Evolutionary conservation across 2,329 filamentous ascomycete species (phyloP), one percentile per base, ranked within the genome.

Genomic region (Macrophomina tecta): DNA sequence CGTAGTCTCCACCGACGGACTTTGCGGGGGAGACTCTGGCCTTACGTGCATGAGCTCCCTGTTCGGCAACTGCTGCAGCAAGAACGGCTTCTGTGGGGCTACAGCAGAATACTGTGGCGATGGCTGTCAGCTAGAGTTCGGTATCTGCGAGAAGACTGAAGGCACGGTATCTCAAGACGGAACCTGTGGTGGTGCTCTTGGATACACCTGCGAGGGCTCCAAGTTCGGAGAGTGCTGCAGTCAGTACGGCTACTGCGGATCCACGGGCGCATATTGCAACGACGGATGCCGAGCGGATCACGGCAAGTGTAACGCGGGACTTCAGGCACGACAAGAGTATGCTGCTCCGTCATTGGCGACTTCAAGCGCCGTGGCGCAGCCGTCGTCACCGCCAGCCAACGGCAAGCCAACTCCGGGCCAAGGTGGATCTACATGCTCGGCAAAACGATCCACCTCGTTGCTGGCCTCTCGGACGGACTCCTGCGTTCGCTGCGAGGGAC

Each of bases 401-500:
- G 16, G 40, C 36, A 36, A 18, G 5, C 18, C 42, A 2, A 23
- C 6, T 34, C 11, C 52, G 12, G 63, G 63, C n/a, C 40, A 46
- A 32, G 34, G 45, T 23, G 48, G 36, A 14, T 12, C 52, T 30
- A 42, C 52, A 48, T 51, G 48, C 38, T 38, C 64, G 23, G 32
- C 53, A 42, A 38, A 46, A 12, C 16, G 34, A 60, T 42, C 38
- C 28, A 34, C 18, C 18, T 23, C 40, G 9, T 4, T 46, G 28
- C 28, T 60, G 9, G 28, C 28, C 40, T 18, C 23, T 8, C 56
- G 40, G 28, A 51, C 32, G 4, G 30, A 48, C 8, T 63, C 56
- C 32, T 75, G 73, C 60, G 34, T 71, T n/a, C 73, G 71, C 16
- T 75, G 73, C 58, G 70, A 73, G 7, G 77, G 76, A 7, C 78